A percentile compares a stretch with the other conserved stretches of the same genome.
Evolutionary conservation across 2,329 filamentous ascomycete species (phyloP).

Genomic region (Apiospora kogelbergensis): DNA sequence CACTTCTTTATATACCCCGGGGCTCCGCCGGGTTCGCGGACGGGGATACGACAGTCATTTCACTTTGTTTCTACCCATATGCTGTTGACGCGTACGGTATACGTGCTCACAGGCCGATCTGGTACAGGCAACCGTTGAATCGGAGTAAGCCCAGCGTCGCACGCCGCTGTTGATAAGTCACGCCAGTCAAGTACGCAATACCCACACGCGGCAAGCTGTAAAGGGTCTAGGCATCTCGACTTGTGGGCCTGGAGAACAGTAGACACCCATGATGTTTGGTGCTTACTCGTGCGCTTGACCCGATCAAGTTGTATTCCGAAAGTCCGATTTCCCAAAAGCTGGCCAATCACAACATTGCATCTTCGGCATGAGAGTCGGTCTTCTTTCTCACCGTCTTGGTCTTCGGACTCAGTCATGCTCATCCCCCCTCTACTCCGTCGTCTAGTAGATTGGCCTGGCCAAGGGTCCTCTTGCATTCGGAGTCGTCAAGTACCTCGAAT

Average conservation of each 20-base stretch:
- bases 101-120: neutral
- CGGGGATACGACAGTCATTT: neutral
- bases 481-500: neutral
- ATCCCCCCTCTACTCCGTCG: neutral
- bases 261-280: neutral
- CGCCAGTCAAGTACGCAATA: neutral
- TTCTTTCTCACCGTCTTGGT: neutral
- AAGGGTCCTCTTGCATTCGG: neutral
- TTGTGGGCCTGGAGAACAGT: neutral
- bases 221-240: neutral
- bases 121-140: no score
- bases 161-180: neutral
- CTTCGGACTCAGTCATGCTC: neutral
- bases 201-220: neutral
- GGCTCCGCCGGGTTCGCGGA: neutral
- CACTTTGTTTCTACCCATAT: neutral
- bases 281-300: conserved; percentile 4
- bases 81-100: neutral
- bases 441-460: neutral
- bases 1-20: neutral
- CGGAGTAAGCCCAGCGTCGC: neutral
- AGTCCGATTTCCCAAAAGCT: neutral
- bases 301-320: neutral
- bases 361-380: neutral
- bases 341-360: neutral